Base-by-base conservation (phyloP, 2,329 filamentous ascomycete species). In the Aspergillus viridinutans region DNA sequence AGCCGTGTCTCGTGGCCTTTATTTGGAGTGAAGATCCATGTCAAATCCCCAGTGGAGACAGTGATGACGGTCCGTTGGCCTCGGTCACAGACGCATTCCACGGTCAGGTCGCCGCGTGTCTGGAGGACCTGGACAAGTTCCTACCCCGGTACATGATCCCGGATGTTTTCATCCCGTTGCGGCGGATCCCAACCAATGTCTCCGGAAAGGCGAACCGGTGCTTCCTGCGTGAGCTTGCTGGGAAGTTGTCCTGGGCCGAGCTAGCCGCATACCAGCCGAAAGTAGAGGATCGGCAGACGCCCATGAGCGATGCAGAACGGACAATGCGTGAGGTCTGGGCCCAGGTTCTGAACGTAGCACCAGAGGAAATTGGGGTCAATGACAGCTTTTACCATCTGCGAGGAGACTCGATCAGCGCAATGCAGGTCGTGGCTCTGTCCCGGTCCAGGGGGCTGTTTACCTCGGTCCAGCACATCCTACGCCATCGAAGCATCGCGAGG, bases 301-400 rank as follows among this genome's bases (percentile, higher is more conserved):
- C 50, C 32, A n/a, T 38, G 8, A 52, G n/a, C 17, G 20, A n/a
- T 9, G 32, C 17, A 6, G 50, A 52, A 14, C 10, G 20, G 10
- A 25, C 38, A 26, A 20, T 52, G 20, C 35, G 25, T 5, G 28
- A 28, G 17, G 23, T 52, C 7, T 47, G 51, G 51, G 8, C 51
- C 7, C 38, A 53, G 4, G 26, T 53, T 26, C 23, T 53, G 7
- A 21, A 48, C 21, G 20, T 14, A 23, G 21, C 51, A 17, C 21
- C n/a, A 9, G 40, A 35, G 3, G 3, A 28, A n/a, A 47, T 53
- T 35, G 21, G 25, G 9, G 17, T 25, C 2, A 26, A 47, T 17
- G 51, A 53, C 12, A 53, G 35, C 12, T 53, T 53, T 14, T 48
- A 47, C 40, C 51, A 48, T n/a, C 51, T 53, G 9, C 40, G 51